Conservation (phyloP, 805 yeast species). For the Phaffomyces thermotolerans region DNA sequence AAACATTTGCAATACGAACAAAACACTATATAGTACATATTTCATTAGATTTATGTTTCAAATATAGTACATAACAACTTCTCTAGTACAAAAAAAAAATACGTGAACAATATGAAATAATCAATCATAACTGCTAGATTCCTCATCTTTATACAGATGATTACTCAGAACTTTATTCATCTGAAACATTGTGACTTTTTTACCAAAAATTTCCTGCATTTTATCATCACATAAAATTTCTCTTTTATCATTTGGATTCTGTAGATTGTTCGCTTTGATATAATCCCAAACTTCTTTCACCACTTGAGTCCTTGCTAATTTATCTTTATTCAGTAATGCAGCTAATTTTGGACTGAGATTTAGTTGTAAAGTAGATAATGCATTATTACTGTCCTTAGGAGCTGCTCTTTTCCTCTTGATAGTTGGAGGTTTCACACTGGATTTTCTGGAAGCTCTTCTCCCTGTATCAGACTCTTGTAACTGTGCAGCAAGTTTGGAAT, state of each 20-base stretch:
- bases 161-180: constrained; percentile 47
- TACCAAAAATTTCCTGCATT: constrained; percentile 53
- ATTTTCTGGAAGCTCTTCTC: constrained; percentile 12
- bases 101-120: too few relatives aligned
- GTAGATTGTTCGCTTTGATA: constrained; percentile 54
- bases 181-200: constrained; percentile 48
- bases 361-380: constrained; percentile 35
- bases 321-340: constrained; percentile 37
- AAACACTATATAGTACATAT: too few relatives aligned
- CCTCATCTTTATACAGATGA: constrained; percentile 37
- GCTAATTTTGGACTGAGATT: constrained; percentile 45
- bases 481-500: constrained; percentile 44
- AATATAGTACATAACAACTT: not conserved
- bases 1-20: too few relatives aligned
- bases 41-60: too few relatives aligned
- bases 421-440: constrained; percentile 3
- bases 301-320: constrained; percentile 58
- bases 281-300: constrained; percentile 67
- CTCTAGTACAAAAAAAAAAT: too few relatives aligned
- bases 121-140: constrained; percentile 3
- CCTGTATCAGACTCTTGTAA: constrained; percentile 29
- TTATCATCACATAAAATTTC: constrained; percentile 58
- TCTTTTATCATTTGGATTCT: constrained; percentile 59
- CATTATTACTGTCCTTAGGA: constrained; percentile 12
- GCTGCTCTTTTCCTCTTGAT: constrained; percentile 7